Base-by-base conservation (phyloP, 164 flowering plant genomes). In the Annona squamosa region DNA sequence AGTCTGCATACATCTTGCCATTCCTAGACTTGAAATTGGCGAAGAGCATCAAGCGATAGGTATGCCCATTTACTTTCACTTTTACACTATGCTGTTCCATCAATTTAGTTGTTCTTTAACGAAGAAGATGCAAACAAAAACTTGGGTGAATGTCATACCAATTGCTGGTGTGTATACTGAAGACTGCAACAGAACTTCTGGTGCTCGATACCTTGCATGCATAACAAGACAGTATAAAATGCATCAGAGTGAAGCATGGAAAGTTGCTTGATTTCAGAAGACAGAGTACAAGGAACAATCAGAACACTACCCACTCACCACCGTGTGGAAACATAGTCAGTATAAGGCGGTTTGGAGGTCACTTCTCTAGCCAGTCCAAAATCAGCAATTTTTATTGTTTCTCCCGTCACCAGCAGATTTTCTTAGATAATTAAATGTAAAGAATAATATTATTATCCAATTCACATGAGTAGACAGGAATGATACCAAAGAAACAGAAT, bases 331-430 rank as follows among this genome's bases (percentile, higher is more conserved):
- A 91, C 97, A 87, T 91, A 91, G 75, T 91, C 94, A 70, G 97
- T 93, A 75, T 86, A 93, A 46, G 98, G 98, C 73, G 96, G 90
- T 71, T 63, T 47, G 37, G 96, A 91, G n/a, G 84, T 71, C 42
- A 91, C 82, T 85, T 93, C 98, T 78, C 98, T 86, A 68, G 94
- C 96, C 79, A 93, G 81, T 75, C 98, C 97, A 79, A 93, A 90
- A 80, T 93, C 98, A 82, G 96, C 98, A 84, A 93, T 87, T 81
- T 93, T 93, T 68, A 93, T 87, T 26, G 81, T 67, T 47, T 87
- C 85, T 69, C 86, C 81, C 67, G 98, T 88, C 77, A 90, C 97
- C 82, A 93, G 83, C 81, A 93, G 81, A 73, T 93, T 93, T 83
- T 93, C 98, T 92, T 63, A 13, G 42, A 64, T 13, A 1, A 41